These are phyloP conservation scores for Aristolochia contorta DNA, from an alignment of 164 flowering plant species.

Conservation along the genomic window DNA sequence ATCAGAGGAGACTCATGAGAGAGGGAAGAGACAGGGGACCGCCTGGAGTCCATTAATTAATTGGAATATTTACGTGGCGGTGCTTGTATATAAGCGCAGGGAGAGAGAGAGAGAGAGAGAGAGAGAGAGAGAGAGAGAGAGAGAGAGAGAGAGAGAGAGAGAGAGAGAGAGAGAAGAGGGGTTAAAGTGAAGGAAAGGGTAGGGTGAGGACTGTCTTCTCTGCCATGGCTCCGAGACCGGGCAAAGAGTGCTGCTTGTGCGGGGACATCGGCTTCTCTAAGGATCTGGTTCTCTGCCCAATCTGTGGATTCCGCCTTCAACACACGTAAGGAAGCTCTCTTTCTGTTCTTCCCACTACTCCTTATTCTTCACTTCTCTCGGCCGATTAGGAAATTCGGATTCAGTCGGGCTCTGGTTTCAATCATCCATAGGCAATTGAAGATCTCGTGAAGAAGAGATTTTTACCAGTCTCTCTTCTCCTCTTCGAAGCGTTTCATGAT, in stretches of 20 bases:
- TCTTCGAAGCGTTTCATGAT: too few species aligned
- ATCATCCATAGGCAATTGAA: too few species aligned
- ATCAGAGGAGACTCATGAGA: too few species aligned
- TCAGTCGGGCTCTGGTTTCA: too few species aligned
- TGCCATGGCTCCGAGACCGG: constrained; percentile 2
- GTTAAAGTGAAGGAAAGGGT: not conserved
- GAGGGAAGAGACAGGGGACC: not conserved
- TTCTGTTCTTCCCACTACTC: not conserved
- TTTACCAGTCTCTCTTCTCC: too few species aligned
- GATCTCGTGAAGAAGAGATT: too few species aligned
- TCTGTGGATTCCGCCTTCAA: constrained; percentile 10
- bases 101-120: constrained; percentile 1
- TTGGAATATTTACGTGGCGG: not conserved
- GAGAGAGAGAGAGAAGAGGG: not conserved
- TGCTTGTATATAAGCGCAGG: not conserved
- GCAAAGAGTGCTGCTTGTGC: constrained; percentile 10
- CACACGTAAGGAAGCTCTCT: constrained; percentile 7
- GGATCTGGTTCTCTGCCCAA: constrained; percentile 8
- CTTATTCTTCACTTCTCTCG: not conserved
- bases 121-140: constrained; percentile 1
- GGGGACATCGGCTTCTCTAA: constrained; percentile 11
- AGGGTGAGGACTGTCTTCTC: not conserved
- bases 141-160: constrained; percentile 1
- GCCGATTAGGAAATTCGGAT: too few species aligned
- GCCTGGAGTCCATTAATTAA: not conserved